phyloP scores from a whole-genome alignment of 805 yeast species.

The Yamadazyma akitaensis region DNA sequence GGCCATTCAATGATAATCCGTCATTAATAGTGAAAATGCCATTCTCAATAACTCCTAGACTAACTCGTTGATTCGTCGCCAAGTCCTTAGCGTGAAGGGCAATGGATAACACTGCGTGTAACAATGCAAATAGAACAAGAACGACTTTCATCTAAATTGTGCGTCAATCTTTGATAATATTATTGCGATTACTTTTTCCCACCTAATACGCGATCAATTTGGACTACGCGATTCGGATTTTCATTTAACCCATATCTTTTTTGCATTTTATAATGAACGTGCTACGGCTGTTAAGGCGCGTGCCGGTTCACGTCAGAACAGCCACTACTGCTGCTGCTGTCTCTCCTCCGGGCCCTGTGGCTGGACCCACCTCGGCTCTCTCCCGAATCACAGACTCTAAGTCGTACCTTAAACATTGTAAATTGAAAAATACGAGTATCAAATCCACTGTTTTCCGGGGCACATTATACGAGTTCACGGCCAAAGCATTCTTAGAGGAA shows the following conservation, averaged over 20 bases:
- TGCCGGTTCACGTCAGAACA: neutral
- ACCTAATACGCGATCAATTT: neutral
- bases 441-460: conserved; percentile 50
- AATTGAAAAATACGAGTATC: conserved; percentile 17
- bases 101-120: neutral
- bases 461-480: conserved; percentile 50
- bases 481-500: conserved; percentile 36
- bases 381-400: conserved; percentile 5
- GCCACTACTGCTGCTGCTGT: neutral
- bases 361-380: neutral
- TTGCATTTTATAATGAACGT: neutral
- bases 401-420: conserved; percentile 28
- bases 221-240: no score
- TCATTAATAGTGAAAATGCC: neutral
- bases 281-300: neutral
- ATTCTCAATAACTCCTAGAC: neutral
- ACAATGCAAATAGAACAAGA: neutral
- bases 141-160: neutral
- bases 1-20: neutral
- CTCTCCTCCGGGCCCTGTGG: neutral
- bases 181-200: no score
- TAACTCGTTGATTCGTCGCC: neutral
- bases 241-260: no score
- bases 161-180: no score
- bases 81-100: neutral